A percentile compares a stretch with the other conserved stretches of the same genome.
Conservation (phyloP, 2,329 filamentous ascomycete genomes). For the Beauveria rudraprayagi region DNA sequence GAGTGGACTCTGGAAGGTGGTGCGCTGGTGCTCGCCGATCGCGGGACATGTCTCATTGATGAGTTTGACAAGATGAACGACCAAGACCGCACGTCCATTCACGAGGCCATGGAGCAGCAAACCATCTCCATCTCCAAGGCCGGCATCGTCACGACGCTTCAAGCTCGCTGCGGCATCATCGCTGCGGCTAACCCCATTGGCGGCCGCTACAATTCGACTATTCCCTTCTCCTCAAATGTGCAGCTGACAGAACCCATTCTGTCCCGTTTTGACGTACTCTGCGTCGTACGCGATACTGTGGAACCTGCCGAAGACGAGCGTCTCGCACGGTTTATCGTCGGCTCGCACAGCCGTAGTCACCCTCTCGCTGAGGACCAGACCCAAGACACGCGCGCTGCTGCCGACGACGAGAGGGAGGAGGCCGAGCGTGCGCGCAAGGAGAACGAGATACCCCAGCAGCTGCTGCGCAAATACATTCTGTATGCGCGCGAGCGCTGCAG, state of each 20-base stretch:
- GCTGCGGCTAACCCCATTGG: constrained; percentile 95
- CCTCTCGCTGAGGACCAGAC: constrained; percentile 48
- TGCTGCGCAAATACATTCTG: constrained; percentile 92
- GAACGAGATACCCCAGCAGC: constrained; percentile 76
- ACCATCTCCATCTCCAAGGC: constrained; percentile 99
- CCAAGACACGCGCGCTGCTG: constrained; percentile 56
- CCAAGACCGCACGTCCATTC: constrained; percentile 93
- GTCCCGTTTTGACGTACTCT: constrained; percentile 95
- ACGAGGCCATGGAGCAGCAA: constrained; percentile 99
- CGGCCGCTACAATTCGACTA: constrained; percentile 91
- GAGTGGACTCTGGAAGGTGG: constrained; percentile 98
- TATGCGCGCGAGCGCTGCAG: constrained; percentile 84
- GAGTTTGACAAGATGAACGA: constrained; percentile 99
- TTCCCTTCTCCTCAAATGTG: constrained; percentile 93
- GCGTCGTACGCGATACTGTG: constrained; percentile 91
- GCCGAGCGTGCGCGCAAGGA: constrained; percentile 23
- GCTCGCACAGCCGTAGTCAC: constrained; percentile 87
- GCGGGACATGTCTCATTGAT: constrained; percentile 91
- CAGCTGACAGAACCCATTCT: constrained; percentile 95
- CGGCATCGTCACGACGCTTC: constrained; percentile 93
- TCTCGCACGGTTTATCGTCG: constrained; percentile 88
- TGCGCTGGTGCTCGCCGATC: constrained; percentile 87
- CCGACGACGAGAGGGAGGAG: constrained; percentile 41
- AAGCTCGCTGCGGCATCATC: constrained; percentile 92
- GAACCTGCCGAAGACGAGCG: constrained; percentile 89